These are phyloP conservation scores for Xylariaceae sp. DNA, from an alignment of 2,329 filamentous ascomycete species.

Conservation along the genomic window DNA sequence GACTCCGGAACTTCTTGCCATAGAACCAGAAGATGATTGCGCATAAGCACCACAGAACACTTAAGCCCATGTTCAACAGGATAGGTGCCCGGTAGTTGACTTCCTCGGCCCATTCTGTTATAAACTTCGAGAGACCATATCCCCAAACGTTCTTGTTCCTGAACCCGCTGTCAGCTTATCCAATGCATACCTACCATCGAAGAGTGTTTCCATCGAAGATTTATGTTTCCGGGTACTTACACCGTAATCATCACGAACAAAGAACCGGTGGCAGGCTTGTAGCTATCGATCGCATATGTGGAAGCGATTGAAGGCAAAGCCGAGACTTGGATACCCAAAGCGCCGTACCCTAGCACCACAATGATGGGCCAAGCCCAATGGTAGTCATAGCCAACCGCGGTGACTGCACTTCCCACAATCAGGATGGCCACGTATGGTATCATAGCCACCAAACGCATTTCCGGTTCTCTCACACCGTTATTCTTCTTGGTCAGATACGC, in stretches of 20 bases:
- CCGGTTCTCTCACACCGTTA: conserved; percentile 41
- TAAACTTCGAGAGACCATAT: conserved; percentile 29
- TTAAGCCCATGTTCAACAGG: conserved; percentile 26
- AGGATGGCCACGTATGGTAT: conserved; percentile 40
- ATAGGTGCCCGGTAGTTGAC: conserved; percentile 24
- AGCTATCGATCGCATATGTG: conserved; percentile 57
- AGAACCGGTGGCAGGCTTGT: conserved; percentile 58
- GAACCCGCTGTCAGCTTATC: neutral
- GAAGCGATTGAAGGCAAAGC: conserved; percentile 55
- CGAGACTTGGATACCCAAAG: conserved; percentile 28
- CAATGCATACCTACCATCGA: neutral
- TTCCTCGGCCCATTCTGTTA: conserved; percentile 24
- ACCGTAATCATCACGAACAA: conserved; percentile 60
- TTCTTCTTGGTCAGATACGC: conserved; percentile 35
- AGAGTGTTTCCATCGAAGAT: conserved; percentile 3
- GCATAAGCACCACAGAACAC: conserved; percentile 23
- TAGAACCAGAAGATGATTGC: conserved; percentile 28
- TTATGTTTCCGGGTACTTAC: conserved; percentile 50
- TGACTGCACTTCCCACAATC: conserved; percentile 42
- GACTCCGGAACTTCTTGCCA: conserved; percentile 29
- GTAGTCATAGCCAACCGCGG: conserved; percentile 42
- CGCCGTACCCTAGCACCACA: conserved; percentile 41
- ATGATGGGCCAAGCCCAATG: conserved; percentile 45
- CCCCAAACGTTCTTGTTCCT: conserved; percentile 22
- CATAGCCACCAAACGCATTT: conserved; percentile 41